Evolutionary conservation across 2,329 filamentous ascomycete species (phyloP).

Genomic region (Metarhizium robertsii): DNA sequence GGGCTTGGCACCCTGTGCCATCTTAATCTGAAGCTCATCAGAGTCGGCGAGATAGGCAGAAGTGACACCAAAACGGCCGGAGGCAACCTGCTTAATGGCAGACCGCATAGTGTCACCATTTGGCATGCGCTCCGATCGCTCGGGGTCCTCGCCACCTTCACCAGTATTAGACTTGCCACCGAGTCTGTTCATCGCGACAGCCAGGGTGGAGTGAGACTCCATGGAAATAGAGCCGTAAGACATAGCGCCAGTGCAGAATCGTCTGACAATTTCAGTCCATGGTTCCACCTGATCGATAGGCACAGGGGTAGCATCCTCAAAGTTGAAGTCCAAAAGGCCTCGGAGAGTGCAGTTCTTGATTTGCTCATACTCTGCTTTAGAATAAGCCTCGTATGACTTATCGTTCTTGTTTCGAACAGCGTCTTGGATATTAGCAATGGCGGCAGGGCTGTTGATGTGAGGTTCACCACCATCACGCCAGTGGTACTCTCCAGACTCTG

Average conservation of each 20-base stretch:
- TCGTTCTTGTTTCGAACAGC: constrained; percentile 95
- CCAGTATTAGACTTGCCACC: constrained; percentile 97
- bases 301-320: constrained; percentile 74
- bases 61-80: constrained; percentile 91
- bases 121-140: constrained; percentile 75
- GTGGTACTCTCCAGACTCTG: constrained; percentile 94
- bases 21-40: constrained; percentile 97
- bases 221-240: constrained; percentile 98
- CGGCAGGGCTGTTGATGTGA: constrained; percentile 89
- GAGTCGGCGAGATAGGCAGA: constrained; percentile 91
- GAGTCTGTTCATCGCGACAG: constrained; percentile 92
- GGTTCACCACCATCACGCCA: constrained; percentile 95
- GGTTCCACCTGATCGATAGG: constrained; percentile 96
- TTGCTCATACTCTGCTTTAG: constrained; percentile 83
- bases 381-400: constrained; percentile 97
- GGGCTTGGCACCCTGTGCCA: constrained; percentile 97
- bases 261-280: constrained; percentile 94
- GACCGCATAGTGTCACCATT: constrained; percentile 97
- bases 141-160: constrained; percentile 91
- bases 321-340: constrained; percentile 92
- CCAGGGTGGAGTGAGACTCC: constrained; percentile 93
- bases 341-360: constrained; percentile 95
- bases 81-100: constrained; percentile 95
- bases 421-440: constrained; percentile 95
- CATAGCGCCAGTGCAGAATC: constrained; percentile 96